Evolutionary conservation across 1,139 yeast genomes (phyloP).

Genomic region (Yarrowia galli): DNA sequence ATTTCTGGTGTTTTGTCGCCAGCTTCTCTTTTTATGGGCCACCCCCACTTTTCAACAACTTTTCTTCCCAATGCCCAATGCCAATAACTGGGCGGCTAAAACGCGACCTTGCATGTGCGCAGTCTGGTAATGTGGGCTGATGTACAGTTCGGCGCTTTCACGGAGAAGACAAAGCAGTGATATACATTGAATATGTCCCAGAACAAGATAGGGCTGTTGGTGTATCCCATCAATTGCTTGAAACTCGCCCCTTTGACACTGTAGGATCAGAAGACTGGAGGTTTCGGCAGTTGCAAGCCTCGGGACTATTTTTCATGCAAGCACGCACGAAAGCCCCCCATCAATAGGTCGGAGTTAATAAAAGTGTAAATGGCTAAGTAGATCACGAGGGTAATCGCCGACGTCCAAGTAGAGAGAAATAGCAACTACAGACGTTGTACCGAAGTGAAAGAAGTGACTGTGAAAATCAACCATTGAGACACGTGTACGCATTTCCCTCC

Average conservation of each 20-base stretch:
- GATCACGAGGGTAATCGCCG: conserved; percentile 8
- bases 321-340: conserved; percentile 21
- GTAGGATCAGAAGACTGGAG: neutral
- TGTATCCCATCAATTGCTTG: neutral
- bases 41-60: conserved; percentile 14
- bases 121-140: conserved; percentile 30
- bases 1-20: neutral
- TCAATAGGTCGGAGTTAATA: neutral
- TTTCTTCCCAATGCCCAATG: too few relatives aligned
- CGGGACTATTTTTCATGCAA: conserved; percentile 10
- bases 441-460: neutral
- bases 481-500: neutral
- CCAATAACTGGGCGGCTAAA: conserved; percentile 15
- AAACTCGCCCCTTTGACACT: neutral
- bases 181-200: neutral
- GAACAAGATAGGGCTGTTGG: neutral
- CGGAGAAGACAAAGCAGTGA: conserved; percentile 8
- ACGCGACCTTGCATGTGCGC: conserved; percentile 24
- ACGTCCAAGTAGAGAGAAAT: too few relatives aligned
- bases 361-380: neutral
- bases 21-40: neutral
- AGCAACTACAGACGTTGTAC: too few relatives aligned
- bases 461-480: too few relatives aligned
- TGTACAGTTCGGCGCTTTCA: conserved; percentile 11
- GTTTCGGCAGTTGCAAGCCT: neutral